phyloP scores from a whole-genome alignment of 345 rosid genomes.

The Eucalyptus tenuipes region DNA sequence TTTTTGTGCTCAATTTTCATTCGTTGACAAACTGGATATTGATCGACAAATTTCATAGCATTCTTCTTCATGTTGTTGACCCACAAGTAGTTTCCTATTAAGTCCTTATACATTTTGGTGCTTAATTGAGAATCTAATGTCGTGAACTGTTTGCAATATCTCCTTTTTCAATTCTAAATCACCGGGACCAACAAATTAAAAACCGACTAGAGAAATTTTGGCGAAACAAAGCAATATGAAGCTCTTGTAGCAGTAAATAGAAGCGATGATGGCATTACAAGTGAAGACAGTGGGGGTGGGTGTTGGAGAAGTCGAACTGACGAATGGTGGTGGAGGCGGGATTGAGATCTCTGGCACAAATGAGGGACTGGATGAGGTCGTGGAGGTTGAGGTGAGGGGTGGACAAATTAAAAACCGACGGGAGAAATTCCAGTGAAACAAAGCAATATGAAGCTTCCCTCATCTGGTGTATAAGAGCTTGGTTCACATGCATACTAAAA shows the following conservation, averaged over 20 bases:
- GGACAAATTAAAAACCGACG: neutral
- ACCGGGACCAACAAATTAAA: neutral
- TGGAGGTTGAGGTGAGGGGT: neutral
- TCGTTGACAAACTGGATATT: neutral
- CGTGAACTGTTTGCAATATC: neutral
- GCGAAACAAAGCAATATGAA: neutral
- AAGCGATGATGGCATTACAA: neutral
- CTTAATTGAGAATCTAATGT: neutral
- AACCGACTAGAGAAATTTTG: neutral
- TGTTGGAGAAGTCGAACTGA: neutral
- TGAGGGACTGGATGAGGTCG: neutral
- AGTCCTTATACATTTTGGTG: neutral
- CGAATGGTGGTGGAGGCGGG: neutral
- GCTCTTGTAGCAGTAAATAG: neutral
- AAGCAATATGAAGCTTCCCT: neutral
- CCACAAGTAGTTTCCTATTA: neutral
- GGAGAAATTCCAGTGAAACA: neutral
- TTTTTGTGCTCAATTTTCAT: neutral
- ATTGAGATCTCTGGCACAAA: neutral
- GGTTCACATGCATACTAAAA: neutral
- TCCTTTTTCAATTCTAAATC: neutral
- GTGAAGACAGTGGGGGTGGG: neutral
- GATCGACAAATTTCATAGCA: accelerated
- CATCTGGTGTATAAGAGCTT: neutral
- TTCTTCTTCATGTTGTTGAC: neutral